Evolutionary conservation across 441 rosid genomes (phyloP).

Genomic region (Cnidoscolus chayamansa): DNA sequence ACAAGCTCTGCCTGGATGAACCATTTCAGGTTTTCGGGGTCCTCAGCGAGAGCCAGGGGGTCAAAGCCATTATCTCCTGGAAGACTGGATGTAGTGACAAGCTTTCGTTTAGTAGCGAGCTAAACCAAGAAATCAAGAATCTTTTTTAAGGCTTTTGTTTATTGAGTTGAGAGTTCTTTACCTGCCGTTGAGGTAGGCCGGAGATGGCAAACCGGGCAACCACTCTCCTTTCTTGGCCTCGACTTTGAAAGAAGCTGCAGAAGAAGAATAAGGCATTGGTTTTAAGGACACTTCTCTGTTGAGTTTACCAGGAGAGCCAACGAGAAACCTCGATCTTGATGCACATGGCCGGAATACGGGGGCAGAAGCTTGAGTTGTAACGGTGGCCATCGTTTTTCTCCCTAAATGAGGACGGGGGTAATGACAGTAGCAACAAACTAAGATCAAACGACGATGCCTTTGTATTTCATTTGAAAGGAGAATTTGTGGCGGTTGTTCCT

Average conservation of each 20-base stretch:
- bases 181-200: conserved; percentile 83
- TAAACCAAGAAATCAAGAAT: background rate
- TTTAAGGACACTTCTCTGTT: conserved; percentile 46
- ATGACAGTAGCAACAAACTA: conserved; percentile 1
- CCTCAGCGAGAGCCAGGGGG: conserved; percentile 88
- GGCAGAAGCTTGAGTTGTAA: conserved; percentile 83
- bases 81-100: conserved; percentile 43
- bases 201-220: conserved; percentile 83
- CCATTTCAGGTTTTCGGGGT: conserved; percentile 93
- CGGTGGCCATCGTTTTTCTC: conserved; percentile 52
- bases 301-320: conserved; percentile 53
- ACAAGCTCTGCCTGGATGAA: conserved; percentile 90
- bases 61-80: conserved; percentile 98
- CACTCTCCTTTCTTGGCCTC: conserved; percentile 89
- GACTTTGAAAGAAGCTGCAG: conserved; percentile 48
- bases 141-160: too few species aligned
- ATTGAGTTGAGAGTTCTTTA: conserved; percentile 15
- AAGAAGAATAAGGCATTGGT: conserved; percentile 33
- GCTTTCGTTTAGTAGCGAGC: background rate
- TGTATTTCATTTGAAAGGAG: conserved; percentile 22
- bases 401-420: conserved; percentile 7
- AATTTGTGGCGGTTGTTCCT: conserved; percentile 40
- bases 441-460: conserved; percentile 17
- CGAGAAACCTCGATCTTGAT: conserved; percentile 57
- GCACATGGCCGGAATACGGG: conserved; percentile 72